A percentile compares a stretch with the other conserved stretches of the same genome.
Conservation (phyloP, 1,139 yeast genomes). For the Meyerozyma athensensis region DNA sequence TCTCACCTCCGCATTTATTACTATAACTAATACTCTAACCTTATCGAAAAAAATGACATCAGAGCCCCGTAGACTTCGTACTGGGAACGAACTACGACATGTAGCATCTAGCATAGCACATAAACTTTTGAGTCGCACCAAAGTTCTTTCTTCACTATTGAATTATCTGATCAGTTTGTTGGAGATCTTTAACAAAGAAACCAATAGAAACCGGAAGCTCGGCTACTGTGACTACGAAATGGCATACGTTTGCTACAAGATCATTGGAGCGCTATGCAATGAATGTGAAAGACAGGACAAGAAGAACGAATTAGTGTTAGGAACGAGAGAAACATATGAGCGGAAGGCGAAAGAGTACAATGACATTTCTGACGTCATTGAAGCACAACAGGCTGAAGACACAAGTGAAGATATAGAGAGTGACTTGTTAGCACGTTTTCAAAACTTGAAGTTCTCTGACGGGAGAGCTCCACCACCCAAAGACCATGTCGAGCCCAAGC, state of each 20-base stretch:
- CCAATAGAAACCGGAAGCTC: conserved; percentile 19
- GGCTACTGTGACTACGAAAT: conserved; percentile 39
- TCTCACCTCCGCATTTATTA: neutral
- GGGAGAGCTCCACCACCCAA: neutral
- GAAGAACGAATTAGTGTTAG: conserved; percentile 11
- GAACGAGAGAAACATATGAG: conserved; percentile 20
- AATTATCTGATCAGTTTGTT: conserved; percentile 28
- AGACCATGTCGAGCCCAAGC: too few relatives aligned
- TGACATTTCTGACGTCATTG: conserved; percentile 5
- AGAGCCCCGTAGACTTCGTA: neutral
- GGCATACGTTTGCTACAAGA: conserved; percentile 26
- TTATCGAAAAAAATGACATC: conserved; percentile 1
- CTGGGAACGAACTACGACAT: conserved; percentile 1
- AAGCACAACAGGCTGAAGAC: neutral
- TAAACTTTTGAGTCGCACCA: neutral
- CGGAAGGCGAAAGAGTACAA: conserved; percentile 14
- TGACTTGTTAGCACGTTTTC: conserved; percentile 1
- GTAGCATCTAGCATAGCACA: conserved; percentile 4
- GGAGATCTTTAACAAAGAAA: conserved; percentile 32
- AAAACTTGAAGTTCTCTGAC: neutral
- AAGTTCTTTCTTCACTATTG: conserved; percentile 16
- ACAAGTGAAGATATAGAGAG: neutral
- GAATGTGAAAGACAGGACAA: conserved; percentile 13
- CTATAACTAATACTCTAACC: neutral
- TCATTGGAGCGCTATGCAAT: conserved; percentile 14